These are phyloP conservation scores for Chlamydomonas eustigma DNA, from an alignment of 139 green algal species.

Conservation along the genomic window DNA sequence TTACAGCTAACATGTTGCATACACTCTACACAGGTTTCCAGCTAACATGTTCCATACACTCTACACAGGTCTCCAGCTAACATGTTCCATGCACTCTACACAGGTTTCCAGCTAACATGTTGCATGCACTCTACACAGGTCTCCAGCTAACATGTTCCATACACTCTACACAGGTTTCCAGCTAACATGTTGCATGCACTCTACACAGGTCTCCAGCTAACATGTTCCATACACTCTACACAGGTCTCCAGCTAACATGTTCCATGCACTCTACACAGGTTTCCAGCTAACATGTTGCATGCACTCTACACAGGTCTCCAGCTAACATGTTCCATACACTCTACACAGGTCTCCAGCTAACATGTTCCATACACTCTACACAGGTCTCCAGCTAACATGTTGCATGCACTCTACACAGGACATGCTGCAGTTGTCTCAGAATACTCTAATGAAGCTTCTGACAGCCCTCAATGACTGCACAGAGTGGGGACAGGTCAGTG, in stretches of 20 bases:
- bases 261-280: neutral
- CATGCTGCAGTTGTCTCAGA: slow-evolving; percentile 54
- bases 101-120: slow-evolving; percentile 9
- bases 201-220: neutral
- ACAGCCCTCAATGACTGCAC: slow-evolving; percentile 98
- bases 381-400: slow-evolving; percentile 11
- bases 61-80: neutral
- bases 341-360: neutral
- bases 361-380: slow-evolving; percentile 8
- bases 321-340: slow-evolving; percentile 11
- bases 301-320: neutral
- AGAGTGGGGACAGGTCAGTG: slow-evolving; percentile 89
- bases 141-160: slow-evolving; percentile 11
- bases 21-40: neutral
- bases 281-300: slow-evolving; percentile 13
- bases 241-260: slow-evolving; percentile 5
- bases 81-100: slow-evolving; percentile 7
- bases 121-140: neutral
- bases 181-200: slow-evolving; percentile 12
- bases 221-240: slow-evolving; percentile 8
- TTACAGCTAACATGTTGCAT: slow-evolving; percentile 12
- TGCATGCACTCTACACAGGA: neutral
- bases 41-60: slow-evolving; percentile 11
- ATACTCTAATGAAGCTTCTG: slow-evolving; percentile 91
- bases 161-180: neutral